Conservation (phyloP, 495 filamentous ascomycete genomes). For the Penicillium daleae region DNA sequence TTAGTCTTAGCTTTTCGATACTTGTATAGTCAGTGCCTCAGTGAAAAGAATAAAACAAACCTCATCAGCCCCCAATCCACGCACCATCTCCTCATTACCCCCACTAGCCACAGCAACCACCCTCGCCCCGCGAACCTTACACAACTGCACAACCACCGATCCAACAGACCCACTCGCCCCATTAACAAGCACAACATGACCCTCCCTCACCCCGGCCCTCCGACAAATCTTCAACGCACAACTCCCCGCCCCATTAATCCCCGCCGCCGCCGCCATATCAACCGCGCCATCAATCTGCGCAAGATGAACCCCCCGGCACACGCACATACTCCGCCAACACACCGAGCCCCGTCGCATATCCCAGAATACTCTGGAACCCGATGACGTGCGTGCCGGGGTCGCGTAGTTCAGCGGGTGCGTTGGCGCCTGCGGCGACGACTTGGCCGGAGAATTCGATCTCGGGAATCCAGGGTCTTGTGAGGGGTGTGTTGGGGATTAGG, state of each 20-base stretch:
- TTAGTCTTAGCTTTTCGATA: constrained; percentile 8
- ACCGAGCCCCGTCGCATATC: constrained; percentile 16
- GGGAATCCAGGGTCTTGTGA: constrained; percentile 21
- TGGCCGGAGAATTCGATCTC: constrained; percentile 27
- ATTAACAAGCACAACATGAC: constrained; percentile 30
- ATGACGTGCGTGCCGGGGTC: constrained; percentile 21
- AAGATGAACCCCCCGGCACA: constrained; percentile 18
- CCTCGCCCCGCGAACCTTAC: constrained; percentile 28
- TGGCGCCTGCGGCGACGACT: constrained; percentile 20
- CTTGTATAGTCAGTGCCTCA: neutral
- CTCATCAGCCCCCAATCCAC: constrained; percentile 29
- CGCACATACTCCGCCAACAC: constrained; percentile 27
- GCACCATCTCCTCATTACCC: constrained; percentile 31
- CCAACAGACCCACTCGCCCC: constrained; percentile 34
- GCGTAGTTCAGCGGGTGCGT: constrained; percentile 18
- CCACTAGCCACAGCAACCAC: constrained; percentile 33
- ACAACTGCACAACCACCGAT: constrained; percentile 27
- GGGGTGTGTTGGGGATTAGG: constrained; percentile 14
- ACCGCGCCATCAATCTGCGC: constrained; percentile 12
- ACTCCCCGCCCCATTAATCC: constrained; percentile 27
- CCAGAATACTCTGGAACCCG: constrained; percentile 21
- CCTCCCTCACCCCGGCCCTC: constrained; percentile 28
- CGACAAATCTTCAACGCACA: constrained; percentile 31
- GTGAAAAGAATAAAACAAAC: constrained; percentile 11
- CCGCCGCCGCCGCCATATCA: constrained; percentile 32